Conservation (phyloP, 192 early-diverging fungal species). For the Kappamyces sp. region DNA sequence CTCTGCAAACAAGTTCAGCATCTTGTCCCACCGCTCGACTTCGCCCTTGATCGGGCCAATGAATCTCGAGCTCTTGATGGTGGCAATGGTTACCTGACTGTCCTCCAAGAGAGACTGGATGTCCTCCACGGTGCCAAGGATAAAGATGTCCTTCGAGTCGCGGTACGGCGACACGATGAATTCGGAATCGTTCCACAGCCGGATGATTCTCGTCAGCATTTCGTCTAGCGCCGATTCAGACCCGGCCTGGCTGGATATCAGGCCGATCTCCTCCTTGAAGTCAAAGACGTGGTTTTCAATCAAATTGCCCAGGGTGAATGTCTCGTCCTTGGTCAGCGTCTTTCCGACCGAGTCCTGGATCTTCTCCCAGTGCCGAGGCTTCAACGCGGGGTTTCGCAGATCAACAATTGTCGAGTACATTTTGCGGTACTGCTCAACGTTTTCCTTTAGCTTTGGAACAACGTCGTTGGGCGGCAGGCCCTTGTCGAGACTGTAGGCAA, state of each 20-base stretch:
- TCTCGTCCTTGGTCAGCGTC: slow-evolving; percentile 42
- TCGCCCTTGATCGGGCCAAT: slow-evolving; percentile 55
- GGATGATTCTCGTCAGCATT: slow-evolving; percentile 52
- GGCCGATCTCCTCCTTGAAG: slow-evolving; percentile 55
- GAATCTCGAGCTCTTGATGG: slow-evolving; percentile 51
- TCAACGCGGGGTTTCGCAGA: slow-evolving; percentile 57
- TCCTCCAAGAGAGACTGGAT: slow-evolving; percentile 57
- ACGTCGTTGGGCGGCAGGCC: slow-evolving; percentile 63
- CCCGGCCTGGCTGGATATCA: slow-evolving; percentile 48
- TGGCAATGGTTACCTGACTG: slow-evolving; percentile 54
- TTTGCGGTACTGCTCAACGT: slow-evolving; percentile 48
- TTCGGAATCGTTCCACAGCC: slow-evolving; percentile 52
- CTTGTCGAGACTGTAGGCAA: slow-evolving; percentile 54
- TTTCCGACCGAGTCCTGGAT: slow-evolving; percentile 56
- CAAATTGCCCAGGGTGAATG: slow-evolving; percentile 45
- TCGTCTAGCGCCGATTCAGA: slow-evolving; percentile 57
- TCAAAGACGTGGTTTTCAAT: slow-evolving; percentile 50
- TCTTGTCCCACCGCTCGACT: slow-evolving; percentile 56
- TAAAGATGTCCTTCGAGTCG: slow-evolving; percentile 57
- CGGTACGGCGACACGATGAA: slow-evolving; percentile 48
- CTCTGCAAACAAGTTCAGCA: slow-evolving; percentile 49
- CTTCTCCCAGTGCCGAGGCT: slow-evolving; percentile 55
- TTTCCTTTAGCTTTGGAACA: slow-evolving; percentile 49
- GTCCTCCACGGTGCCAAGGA: slow-evolving; percentile 53
- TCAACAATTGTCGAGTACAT: slow-evolving; percentile 57